Base-by-base conservation (phyloP, 495 filamentous ascomycete species). In the Stereocaulon alpinum region DNA sequence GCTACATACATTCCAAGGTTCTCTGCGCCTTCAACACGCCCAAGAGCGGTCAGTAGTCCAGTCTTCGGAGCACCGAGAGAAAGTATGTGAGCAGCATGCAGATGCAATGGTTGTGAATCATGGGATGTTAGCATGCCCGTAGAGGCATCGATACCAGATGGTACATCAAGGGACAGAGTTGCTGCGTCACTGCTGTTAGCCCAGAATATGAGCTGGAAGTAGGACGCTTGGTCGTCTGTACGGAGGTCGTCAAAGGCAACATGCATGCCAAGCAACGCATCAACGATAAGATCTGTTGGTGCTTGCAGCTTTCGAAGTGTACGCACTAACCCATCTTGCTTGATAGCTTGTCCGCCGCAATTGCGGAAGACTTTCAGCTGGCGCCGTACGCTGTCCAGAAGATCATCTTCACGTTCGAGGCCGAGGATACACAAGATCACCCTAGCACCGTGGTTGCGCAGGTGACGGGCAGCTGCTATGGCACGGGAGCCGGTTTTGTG, bases 381-480 rank as follows among this genome's bases (percentile, higher is more conserved):
- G 55, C 84, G 81, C 55, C 80, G 80, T 49, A 93, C 78, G 37
- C 81, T 85, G 50, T 87, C 86, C 32, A 95, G 73, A 20, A 95
- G 74, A 42, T 87, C 85, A 37, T 81, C 79, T 63, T 89, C 82
- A 27, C 81, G 78, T 64, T 93, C 89, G 32, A 87, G 76, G 1
- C 89, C 90, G 7, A 95, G 80, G n/a, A 95, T 76, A 66, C 86
- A 91, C 3, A 94, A 79, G 41, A 92, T 79, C 30, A 95, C 85
- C 37, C 86, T 82, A 55, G 87, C 74, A 2, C 87, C 84, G 59
- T 89, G 85, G 64, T 88, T 91, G 37, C 85, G 83, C 18, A 98
- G 80, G 69, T 96, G 91, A 10, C 93, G 84, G 44, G 85, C 91
- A 3, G 89, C 89, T 11, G 90, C 86, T 49, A 96, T 79, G 12